Conservation (phyloP, 2,329 filamentous ascomycete species). For the Neurospora sp. region DNA sequence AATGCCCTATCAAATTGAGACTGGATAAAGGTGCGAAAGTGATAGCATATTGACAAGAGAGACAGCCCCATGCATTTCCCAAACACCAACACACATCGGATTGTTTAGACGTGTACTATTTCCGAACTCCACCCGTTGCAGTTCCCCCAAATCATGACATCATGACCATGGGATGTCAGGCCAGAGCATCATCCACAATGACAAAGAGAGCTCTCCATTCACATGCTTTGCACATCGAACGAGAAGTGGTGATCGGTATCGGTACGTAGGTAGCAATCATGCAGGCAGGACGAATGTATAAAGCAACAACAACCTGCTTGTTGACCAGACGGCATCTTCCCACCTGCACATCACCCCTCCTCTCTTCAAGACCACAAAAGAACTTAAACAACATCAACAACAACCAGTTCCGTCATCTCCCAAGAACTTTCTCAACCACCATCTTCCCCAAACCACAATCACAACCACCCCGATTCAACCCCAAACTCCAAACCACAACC, state of each 20-base stretch:
- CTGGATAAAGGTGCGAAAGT: rapidly evolving
- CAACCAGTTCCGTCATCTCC: background rate
- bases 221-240: background rate
- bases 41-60: background rate
- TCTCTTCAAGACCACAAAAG: background rate
- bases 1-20: background rate
- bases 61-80: background rate
- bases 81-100: background rate
- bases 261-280: background rate
- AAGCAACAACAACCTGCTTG: background rate
- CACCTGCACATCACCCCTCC: background rate
- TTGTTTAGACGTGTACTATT: background rate
- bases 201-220: background rate
- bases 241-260: background rate
- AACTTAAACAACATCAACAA: background rate
- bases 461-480: background rate
- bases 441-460: background rate
- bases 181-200: background rate
- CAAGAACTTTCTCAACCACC: background rate
- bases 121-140: background rate
- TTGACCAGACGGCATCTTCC: background rate
- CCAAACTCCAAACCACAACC: background rate
- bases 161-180: background rate
- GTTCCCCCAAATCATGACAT: background rate
- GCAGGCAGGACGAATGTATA: background rate